Base-by-base conservation (phyloP, 805 yeast species). In the Cyberlindnera mycetangii region DNA sequence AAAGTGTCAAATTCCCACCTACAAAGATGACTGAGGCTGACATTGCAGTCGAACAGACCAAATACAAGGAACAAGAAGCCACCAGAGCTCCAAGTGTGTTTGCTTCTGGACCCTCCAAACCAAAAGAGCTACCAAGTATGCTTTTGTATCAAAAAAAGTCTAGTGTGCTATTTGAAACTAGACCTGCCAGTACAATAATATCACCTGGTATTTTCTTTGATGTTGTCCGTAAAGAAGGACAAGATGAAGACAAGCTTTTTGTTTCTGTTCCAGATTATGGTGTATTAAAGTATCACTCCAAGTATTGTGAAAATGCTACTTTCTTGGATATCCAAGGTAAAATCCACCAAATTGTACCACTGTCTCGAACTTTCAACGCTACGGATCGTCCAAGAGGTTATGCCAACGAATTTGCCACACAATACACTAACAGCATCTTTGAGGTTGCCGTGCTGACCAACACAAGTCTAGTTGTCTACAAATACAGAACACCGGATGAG, bases 171-270 rank as follows among this genome's bases (percentile, higher is more conserved):
- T 68, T 83, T 45, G 76, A 74, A 47, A 76, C 83, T 36, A 73
- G 85, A 21, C 69, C 75, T 32, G 69, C 79, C 10, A 73, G 85
- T 20, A 73, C 77, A 25, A 70, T 90, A 11, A 70, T 88, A 24
- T 80, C 95, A 17, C 96, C 97, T 0, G 96, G 95, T n/a, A 81
- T 89, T 4, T 90, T 81, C 56, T 72, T 90, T 48, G 83, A 87
- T 32, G 85, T 83, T 11, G 75, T 77, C 41, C 68, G 48, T 10
- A 59, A 59, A 38, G 52, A 51, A 15, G 54, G 48, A 7, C 16
- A 42, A 3, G 40, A 51, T 14, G 58, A 62, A n/a, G 65, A 76
- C 48, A 74, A 75, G 43, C 64, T 88, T 18, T 89, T 85, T 61
- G 82, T 85, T 3, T 74, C 92, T 37, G 83, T 89, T 8, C 84